Conservation (phyloP, 441 rosid species). For the Omphalea diandra region DNA sequence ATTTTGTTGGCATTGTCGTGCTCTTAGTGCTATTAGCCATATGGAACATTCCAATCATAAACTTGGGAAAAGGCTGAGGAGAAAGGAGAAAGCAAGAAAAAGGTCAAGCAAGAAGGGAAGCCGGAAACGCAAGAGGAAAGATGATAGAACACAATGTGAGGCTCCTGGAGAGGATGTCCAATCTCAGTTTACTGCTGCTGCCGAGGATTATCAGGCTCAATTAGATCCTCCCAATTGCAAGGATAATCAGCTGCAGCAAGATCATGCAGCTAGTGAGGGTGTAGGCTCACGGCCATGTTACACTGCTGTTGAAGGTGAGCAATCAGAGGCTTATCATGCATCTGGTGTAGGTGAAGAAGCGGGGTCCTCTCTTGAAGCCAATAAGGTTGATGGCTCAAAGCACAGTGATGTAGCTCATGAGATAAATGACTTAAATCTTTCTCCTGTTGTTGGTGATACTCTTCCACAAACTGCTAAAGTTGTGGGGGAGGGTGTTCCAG, state of each 20-base stretch:
- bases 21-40: conserved; percentile 12
- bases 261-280: conserved; percentile 21
- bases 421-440: conserved; percentile 16
- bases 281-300: conserved; percentile 7
- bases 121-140: conserved; percentile 29
- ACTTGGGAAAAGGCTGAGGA: conserved; percentile 29
- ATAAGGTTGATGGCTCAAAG: conserved; percentile 20
- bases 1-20: conserved; percentile 26
- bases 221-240: neutral
- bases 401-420: conserved; percentile 1
- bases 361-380: neutral
- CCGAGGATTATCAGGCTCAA: conserved; percentile 12
- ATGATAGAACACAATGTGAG: conserved; percentile 22
- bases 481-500: conserved; percentile 12
- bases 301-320: conserved; percentile 11
- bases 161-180: conserved; percentile 20
- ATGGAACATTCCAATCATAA: conserved; percentile 25
- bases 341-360: conserved; percentile 12
- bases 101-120: conserved; percentile 28
- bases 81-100: conserved; percentile 29
- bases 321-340: neutral
- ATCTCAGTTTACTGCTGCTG: conserved; percentile 18
- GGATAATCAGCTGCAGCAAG: conserved; percentile 15
- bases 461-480: conserved; percentile 15
- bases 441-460: conserved; percentile 14